phyloP scores from a whole-genome alignment of 2,329 filamentous ascomycete species.

The Leptodontidium sp. region DNA sequence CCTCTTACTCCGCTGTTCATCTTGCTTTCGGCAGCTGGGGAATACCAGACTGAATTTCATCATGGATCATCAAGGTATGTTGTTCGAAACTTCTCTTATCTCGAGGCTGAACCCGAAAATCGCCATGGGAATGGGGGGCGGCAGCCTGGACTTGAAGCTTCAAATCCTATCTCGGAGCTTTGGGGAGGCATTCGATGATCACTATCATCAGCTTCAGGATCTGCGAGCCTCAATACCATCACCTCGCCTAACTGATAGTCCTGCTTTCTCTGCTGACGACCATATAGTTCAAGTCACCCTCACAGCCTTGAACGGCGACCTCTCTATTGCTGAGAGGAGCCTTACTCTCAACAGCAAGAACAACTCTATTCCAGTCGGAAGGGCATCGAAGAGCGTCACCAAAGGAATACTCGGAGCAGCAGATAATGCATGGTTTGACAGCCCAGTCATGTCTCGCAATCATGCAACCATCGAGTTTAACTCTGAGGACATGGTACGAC shows the following conservation, averaged over 20 bases:
- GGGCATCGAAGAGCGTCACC: slow-evolving; percentile 54
- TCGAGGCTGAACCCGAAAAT: slow-evolving; percentile 1
- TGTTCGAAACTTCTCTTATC: slow-evolving; percentile 4
- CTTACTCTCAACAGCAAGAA: slow-evolving; percentile 37
- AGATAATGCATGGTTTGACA: slow-evolving; percentile 74
- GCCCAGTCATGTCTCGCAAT: slow-evolving; percentile 73
- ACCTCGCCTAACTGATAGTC: neutral
- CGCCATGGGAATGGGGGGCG: neutral
- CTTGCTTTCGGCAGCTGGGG: neutral
- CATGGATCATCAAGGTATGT: slow-evolving; percentile 38
- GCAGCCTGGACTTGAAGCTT: slow-evolving; percentile 8
- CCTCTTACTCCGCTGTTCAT: neutral
- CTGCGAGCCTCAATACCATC: neutral
- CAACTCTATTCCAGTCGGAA: slow-evolving; percentile 48
- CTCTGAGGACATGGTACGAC: slow-evolving; percentile 54
- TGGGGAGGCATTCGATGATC: neutral
- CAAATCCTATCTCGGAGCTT: neutral
- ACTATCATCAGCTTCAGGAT: neutral
- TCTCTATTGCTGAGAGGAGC: slow-evolving; percentile 35
- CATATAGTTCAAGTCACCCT: slow-evolving; percentile 38
- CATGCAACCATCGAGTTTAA: slow-evolving; percentile 66
- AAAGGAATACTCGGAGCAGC: slow-evolving; percentile 54
- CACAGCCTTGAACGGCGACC: slow-evolving; percentile 36
- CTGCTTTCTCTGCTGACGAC: slow-evolving; percentile 26
- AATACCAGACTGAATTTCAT: slow-evolving; percentile 4